phyloP scores from a whole-genome alignment of 345 rosid genomes.

The Cochlearia excelsa region DNA sequence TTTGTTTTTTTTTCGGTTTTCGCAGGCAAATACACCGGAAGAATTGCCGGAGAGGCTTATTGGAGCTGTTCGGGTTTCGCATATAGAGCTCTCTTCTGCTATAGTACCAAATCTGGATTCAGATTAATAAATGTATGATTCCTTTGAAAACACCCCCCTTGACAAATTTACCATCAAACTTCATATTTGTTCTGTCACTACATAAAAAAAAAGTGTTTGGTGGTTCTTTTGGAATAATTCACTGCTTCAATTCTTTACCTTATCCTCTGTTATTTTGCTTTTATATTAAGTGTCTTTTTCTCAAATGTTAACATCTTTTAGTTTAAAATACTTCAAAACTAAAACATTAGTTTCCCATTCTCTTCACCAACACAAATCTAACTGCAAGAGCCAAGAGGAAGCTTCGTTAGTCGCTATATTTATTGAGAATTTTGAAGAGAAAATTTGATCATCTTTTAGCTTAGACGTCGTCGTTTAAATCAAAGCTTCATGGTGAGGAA shows the following conservation, averaged over 20 bases:
- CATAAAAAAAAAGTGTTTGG: slow-evolving; percentile 31
- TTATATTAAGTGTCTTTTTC: background rate
- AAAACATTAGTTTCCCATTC: no score
- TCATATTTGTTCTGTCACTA: slow-evolving; percentile 20
- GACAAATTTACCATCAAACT: slow-evolving; percentile 18
- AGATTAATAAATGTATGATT: slow-evolving; percentile 25
- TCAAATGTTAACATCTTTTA: no score
- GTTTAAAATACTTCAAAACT: no score
- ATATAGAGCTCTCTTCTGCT: slow-evolving; percentile 80
- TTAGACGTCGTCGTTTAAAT: slow-evolving; percentile 5
- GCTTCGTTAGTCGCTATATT: no score
- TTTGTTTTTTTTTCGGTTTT: slow-evolving; percentile 3
- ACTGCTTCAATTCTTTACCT: slow-evolving; percentile 27
- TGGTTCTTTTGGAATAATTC: slow-evolving; percentile 24
- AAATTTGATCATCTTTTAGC: slow-evolving; percentile 1
- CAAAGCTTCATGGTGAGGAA: background rate
- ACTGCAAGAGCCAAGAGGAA: no score
- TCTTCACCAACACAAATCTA: no score
- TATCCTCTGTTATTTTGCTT: background rate
- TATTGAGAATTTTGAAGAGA: background rate
- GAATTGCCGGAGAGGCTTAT: slow-evolving; percentile 91
- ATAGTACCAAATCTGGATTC: slow-evolving; percentile 69
- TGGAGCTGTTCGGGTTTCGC: slow-evolving; percentile 93
- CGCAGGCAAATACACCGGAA: slow-evolving; percentile 80
- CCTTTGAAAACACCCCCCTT: slow-evolving; percentile 13